Conservation (phyloP, 345 rosid species). For the Boechera divaricarpa region DNA sequence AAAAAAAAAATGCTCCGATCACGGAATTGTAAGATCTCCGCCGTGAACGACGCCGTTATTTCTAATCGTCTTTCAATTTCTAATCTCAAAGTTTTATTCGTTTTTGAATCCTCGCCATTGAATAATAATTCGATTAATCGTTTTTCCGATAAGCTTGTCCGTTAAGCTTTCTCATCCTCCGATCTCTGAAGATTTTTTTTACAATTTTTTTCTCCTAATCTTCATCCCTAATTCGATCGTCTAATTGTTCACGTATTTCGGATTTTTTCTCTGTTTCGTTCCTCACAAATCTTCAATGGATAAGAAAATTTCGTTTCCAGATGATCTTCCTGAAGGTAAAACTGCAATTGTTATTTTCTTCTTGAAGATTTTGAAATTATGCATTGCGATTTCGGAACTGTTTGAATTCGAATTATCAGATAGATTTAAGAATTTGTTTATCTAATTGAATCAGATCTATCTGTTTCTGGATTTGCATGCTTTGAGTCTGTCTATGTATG, state of each 20-base stretch:
- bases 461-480: neutral
- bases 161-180: conserved; percentile 49
- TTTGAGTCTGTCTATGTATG: too few relatives aligned
- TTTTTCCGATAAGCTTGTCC: conserved; percentile 53
- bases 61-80: conserved; percentile 40
- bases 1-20: conserved; percentile 42
- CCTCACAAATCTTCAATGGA: conserved; percentile 48
- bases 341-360: neutral
- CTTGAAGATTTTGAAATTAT: neutral
- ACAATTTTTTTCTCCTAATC: conserved; percentile 56
- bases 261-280: conserved; percentile 14
- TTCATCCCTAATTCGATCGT: conserved; percentile 53
- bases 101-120: conserved; percentile 43
- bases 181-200: conserved; percentile 61
- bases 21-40: conserved; percentile 38
- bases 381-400: neutral
- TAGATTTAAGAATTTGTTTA: neutral
- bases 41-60: conserved; percentile 37
- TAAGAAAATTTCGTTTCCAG: conserved; percentile 38
- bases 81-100: conserved; percentile 43
- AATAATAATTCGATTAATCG: conserved; percentile 37
- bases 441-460: conserved; percentile 1
- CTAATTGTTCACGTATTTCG: conserved; percentile 34
- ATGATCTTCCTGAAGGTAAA: conserved; percentile 43
- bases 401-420: neutral